Conservation (phyloP, 1,139 yeast species). For the Pneumocystis jirovecii region DNA sequence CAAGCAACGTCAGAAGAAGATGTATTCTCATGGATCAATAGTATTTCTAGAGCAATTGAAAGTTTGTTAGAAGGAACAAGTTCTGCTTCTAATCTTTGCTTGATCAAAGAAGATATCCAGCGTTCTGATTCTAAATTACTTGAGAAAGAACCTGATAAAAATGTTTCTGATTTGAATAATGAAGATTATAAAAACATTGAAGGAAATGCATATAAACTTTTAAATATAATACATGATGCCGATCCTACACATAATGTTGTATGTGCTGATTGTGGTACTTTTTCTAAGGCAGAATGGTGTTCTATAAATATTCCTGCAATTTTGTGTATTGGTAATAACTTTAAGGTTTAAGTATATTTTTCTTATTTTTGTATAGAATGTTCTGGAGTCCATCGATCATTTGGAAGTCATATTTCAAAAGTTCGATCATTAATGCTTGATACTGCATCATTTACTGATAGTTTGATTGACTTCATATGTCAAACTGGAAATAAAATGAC, state of each 20-base stretch:
- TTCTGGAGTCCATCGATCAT: slow-evolving; percentile 57
- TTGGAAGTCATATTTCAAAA: slow-evolving; percentile 59
- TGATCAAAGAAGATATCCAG: background rate
- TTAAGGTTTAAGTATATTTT: background rate
- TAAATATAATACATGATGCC: slow-evolving; percentile 33
- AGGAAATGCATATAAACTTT: slow-evolving; percentile 1
- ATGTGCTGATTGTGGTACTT: slow-evolving; percentile 71
- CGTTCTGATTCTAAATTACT: background rate
- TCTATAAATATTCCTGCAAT: slow-evolving; percentile 60
- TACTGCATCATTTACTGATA: slow-evolving; percentile 43
- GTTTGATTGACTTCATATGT: slow-evolving; percentile 43
- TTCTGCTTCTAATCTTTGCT: slow-evolving; percentile 4
- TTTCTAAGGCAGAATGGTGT: slow-evolving; percentile 66
- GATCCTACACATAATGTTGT: slow-evolving; percentile 39
- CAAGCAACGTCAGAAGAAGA: slow-evolving; percentile 66
- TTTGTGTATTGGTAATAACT: slow-evolving; percentile 39
- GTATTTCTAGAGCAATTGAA: slow-evolving; percentile 30
- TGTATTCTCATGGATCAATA: slow-evolving; percentile 52
- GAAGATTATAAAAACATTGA: background rate
- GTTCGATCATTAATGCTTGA: slow-evolving; percentile 76
- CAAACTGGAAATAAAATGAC: slow-evolving; percentile 53
- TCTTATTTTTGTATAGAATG: slow-evolving; percentile 33
- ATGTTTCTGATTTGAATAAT: background rate
- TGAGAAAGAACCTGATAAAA: background rate
- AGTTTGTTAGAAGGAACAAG: slow-evolving; percentile 20